Evolutionary conservation across 169 alveolate species (phyloP).

Genomic region (Babesia bovis): DNA sequence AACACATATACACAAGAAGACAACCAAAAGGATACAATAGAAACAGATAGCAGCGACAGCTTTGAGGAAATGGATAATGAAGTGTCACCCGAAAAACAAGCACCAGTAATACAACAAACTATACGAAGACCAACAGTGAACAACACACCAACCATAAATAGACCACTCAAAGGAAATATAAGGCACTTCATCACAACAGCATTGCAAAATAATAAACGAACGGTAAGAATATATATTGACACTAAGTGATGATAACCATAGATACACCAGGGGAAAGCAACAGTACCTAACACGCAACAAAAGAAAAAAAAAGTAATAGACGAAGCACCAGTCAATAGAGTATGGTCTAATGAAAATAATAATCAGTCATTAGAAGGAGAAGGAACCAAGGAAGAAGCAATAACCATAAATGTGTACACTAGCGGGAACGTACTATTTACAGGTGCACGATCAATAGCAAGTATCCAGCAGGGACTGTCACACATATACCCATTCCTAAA

Average conservation of each 20-base stretch:
- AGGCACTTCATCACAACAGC: slow-evolving; percentile 39
- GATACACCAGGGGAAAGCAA: slow-evolving; percentile 5
- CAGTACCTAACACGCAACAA: not conserved
- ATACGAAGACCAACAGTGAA: not conserved
- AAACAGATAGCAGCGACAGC: slow-evolving; percentile 7
- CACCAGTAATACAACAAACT: not conserved
- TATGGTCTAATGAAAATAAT: not conserved
- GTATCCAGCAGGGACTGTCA: slow-evolving; percentile 57
- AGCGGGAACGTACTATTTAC: slow-evolving; percentile 78
- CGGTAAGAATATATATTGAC: slow-evolving; percentile 36
- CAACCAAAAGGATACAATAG: slow-evolving; percentile 3
- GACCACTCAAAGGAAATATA: slow-evolving; percentile 14
- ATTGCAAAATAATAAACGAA: slow-evolving; percentile 26
- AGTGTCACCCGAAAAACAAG: not conserved
- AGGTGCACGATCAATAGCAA: slow-evolving; percentile 71
- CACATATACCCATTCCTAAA: slow-evolving; percentile 42
- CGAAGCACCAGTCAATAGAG: slow-evolving; percentile 1
- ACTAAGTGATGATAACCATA: too few relatives aligned
- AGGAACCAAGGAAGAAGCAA: slow-evolving; percentile 65
- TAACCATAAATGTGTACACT: slow-evolving; percentile 71
- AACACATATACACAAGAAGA: too few relatives aligned
- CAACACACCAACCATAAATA: not conserved
- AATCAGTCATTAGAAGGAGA: not conserved
- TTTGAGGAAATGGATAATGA: not conserved
- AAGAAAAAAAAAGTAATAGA: not conserved